These are phyloP conservation scores for Fusarium secorum DNA, from an alignment of 2,329 filamentous ascomycete genomes.

Conservation along the genomic window DNA sequence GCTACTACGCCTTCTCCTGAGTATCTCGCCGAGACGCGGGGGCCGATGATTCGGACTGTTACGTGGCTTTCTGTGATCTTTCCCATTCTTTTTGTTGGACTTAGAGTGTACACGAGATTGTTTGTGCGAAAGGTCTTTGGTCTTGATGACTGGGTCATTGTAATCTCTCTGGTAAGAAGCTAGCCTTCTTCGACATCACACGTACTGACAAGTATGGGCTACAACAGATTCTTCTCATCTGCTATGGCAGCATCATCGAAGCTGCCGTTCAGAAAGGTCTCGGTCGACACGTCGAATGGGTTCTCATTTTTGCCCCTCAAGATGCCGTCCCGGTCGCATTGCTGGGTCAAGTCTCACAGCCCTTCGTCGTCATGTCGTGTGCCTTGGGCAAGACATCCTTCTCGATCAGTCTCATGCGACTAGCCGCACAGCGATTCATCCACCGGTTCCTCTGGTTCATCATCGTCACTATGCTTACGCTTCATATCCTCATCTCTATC, in stretches of 20 bases:
- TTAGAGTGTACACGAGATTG: conserved; percentile 13
- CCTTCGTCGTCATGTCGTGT: conserved; percentile 27
- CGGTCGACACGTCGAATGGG: conserved; percentile 24
- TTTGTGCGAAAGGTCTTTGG: conserved; percentile 30
- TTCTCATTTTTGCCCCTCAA: not conserved
- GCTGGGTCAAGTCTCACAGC: conserved; percentile 22
- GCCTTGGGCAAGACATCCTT: conserved; percentile 29
- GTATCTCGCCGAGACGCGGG: conserved; percentile 15
- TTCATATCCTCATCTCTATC: conserved; percentile 20
- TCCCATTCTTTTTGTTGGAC: conserved; percentile 8
- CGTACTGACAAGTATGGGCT: not conserved
- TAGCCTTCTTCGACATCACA: accelerated
- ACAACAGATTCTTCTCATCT: conserved; percentile 17
- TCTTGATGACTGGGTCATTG: conserved; percentile 27
- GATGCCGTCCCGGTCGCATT: conserved; percentile 18
- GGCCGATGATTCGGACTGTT: conserved; percentile 15
- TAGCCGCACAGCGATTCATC: conserved; percentile 15
- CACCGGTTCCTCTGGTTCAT: conserved; percentile 28
- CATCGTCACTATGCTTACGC: conserved; percentile 10
- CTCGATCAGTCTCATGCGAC: conserved; percentile 28
- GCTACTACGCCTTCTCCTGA: conserved; percentile 7
- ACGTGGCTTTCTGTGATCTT: conserved; percentile 24
- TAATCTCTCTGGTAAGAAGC: conserved; percentile 7
- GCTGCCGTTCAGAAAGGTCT: conserved; percentile 14
- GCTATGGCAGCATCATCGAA: conserved; percentile 27